These are phyloP conservation scores for Colletotrichum filicis DNA, from an alignment of 2,329 filamentous ascomycete genomes.

Conservation along the genomic window DNA sequence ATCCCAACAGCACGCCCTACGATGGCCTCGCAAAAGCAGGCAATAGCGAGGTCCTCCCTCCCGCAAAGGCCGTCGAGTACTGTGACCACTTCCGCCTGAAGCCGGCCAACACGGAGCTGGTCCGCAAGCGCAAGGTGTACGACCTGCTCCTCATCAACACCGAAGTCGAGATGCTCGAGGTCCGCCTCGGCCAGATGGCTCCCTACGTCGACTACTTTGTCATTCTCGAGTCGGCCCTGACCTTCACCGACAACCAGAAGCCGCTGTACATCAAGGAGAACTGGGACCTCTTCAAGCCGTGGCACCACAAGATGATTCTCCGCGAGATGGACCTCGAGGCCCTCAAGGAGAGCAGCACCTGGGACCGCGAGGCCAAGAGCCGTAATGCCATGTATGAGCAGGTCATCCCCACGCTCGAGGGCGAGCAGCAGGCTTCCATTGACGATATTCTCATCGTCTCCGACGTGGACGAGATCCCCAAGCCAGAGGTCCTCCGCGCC, in stretches of 20 bases:
- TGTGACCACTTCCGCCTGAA: constrained; percentile 53
- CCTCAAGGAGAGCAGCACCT: constrained; percentile 43
- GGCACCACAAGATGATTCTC: constrained; percentile 70
- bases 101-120: constrained; percentile 42
- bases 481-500: constrained; percentile 59
- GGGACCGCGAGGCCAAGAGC: constrained; percentile 64
- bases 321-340: constrained; percentile 42
- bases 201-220: constrained; percentile 73
- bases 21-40: constrained; percentile 2
- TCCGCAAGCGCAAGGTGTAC: constrained; percentile 61
- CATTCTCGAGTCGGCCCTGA: constrained; percentile 67
- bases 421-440: constrained; percentile 50
- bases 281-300: constrained; percentile 62
- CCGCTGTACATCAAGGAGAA: constrained; percentile 63
- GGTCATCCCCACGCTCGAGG: constrained; percentile 61
- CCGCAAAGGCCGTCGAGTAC: constrained; percentile 33
- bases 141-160: constrained; percentile 72
- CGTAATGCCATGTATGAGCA: constrained; percentile 68
- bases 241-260: constrained; percentile 68
- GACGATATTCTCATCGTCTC: constrained; percentile 69
- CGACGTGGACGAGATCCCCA: constrained; percentile 70
- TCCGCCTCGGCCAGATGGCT: constrained; percentile 68
- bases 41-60: constrained; percentile 17
- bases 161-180: constrained; percentile 74
- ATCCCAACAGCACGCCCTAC: neutral